These are phyloP conservation scores for Acacia pycnantha DNA, from an alignment of 331 rosid species.

Conservation along the genomic window DNA sequence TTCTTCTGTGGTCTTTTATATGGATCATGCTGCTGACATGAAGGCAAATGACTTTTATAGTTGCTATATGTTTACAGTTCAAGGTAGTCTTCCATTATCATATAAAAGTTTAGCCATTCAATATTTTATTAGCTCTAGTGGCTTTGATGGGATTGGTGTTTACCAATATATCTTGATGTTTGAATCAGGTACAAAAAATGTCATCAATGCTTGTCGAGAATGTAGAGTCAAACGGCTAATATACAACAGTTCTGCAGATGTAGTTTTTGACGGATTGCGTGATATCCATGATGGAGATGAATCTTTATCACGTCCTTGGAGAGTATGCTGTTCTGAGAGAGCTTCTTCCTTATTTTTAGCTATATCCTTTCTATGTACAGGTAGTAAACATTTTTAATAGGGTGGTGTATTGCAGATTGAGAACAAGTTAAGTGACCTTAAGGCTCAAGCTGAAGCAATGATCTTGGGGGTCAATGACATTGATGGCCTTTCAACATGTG, in stretches of 20 bases:
- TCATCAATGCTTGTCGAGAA: slow-evolving; percentile 75
- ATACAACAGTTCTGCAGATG: slow-evolving; percentile 85
- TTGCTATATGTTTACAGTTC: slow-evolving; percentile 66
- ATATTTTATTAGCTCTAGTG: neutral
- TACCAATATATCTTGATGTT: slow-evolving; percentile 29
- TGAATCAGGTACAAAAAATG: slow-evolving; percentile 79
- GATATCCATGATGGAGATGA: slow-evolving; percentile 46
- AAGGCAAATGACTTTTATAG: slow-evolving; percentile 45
- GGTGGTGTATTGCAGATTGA: slow-evolving; percentile 55
- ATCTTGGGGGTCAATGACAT: slow-evolving; percentile 62
- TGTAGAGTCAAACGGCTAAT: slow-evolving; percentile 72
- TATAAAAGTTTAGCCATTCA: neutral
- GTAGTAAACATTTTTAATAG: neutral
- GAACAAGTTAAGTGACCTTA: slow-evolving; percentile 62
- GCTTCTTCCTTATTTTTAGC: slow-evolving; percentile 23
- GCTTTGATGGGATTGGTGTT: slow-evolving; percentile 7
- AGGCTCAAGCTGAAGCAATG: slow-evolving; percentile 90
- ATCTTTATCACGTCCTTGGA: slow-evolving; percentile 59
- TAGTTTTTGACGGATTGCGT: slow-evolving; percentile 64
- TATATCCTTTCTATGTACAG: slow-evolving; percentile 19
- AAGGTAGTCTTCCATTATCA: slow-evolving; percentile 47
- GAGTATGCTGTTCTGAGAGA: slow-evolving; percentile 47
- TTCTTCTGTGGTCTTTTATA: slow-evolving; percentile 72
- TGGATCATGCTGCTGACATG: slow-evolving; percentile 49
- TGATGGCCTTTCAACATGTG: slow-evolving; percentile 83